phyloP scores from a whole-genome alignment of 2,329 filamentous ascomycete species.

The Cercospora berteroae region DNA sequence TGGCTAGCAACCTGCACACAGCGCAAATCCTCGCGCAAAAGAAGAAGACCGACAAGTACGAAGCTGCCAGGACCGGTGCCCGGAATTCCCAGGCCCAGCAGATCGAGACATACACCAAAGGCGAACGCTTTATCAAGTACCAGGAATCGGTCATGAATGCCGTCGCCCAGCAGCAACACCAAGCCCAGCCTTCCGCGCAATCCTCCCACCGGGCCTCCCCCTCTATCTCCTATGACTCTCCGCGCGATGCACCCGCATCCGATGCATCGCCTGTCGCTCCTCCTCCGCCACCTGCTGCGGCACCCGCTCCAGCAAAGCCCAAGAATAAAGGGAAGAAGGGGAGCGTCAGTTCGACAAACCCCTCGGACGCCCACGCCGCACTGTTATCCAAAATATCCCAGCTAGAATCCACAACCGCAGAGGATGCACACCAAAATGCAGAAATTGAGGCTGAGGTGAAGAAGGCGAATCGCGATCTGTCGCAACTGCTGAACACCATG shows the following conservation, averaged over 20 bases:
- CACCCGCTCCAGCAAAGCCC: constrained; percentile 59
- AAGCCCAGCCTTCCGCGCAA: constrained; percentile 13
- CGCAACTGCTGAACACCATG: constrained; percentile 78
- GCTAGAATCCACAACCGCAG: constrained; percentile 86
- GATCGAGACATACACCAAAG: constrained; percentile 13
- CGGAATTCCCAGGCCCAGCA: constrained; percentile 7
- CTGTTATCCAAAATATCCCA: constrained; percentile 92
- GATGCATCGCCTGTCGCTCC: constrained; percentile 35
- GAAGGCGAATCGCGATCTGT: constrained; percentile 86
- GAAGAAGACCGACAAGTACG: constrained; percentile 14
- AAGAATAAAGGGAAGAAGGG: constrained; percentile 65
- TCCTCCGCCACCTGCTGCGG: constrained; percentile 43
- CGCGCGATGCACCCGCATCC: constrained; percentile 24
- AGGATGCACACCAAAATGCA: constrained; percentile 90
- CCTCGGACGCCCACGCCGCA: constrained; percentile 85
- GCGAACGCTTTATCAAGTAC: constrained; percentile 12
- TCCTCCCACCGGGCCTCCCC: constrained; percentile 12
- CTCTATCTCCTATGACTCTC: constrained; percentile 28
- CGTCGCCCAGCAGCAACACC: constrained; percentile 13
- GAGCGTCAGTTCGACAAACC: constrained; percentile 69
- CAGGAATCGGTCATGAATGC: constrained; percentile 16
- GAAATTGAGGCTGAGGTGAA: constrained; percentile 97
- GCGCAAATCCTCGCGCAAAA: constrained; percentile 15
- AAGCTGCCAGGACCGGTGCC: constrained; percentile 8
- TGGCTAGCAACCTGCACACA: constrained; percentile 10